Base-by-base conservation (phyloP, 2,329 filamentous ascomycete species). In the Apiospora aurea region DNA sequence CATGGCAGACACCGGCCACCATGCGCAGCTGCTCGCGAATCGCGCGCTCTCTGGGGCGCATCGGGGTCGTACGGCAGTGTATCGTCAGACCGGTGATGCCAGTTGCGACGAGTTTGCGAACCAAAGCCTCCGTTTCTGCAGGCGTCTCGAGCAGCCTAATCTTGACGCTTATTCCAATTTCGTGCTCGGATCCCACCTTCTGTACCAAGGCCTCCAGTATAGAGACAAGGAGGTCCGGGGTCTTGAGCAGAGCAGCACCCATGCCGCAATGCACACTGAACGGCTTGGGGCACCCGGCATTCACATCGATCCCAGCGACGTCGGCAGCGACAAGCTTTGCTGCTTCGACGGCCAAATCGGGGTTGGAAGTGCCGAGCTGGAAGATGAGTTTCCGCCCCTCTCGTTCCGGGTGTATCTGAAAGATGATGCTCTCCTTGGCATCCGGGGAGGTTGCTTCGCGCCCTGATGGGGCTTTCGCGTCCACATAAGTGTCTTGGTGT, bases 201-300 rank as follows among this genome's bases (percentile, higher is more conserved):
- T 89, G 86, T 2, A 98, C 95, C 13, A 99, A 86, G 0, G 94
- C 91, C 73, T 93, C 91, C 10, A 99, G 87, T 75, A 99, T 99
- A 0, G 91, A 88, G 77, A 91, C 93, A 0, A 99, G 88, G 78
- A 89, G 91, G 75, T 98, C 95, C 0, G 96, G 96, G 0, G 93
- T 96, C 76, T 90, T 90, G 21, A 99, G 88, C 26, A 99, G 88
- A 1, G 95, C 96, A 0, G 96, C 96, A 68, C 96, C 96, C 96
- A 99, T 99, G 68, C 96, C 96, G 73, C 95, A 95, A 74, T 89
- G 89, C 2, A 96, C 97, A 79, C 94, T 97, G 83, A 99, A 99
- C 0, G 96, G 94, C 82, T 99, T 99, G 0, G 96, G 96, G 80
- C 96, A 99, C n/a, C 96, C 96, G 0, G 96, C 95, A 81, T 99